Conservation (phyloP, 768 basidiomycete genomes). For the Clitopilus hobsonii region DNA sequence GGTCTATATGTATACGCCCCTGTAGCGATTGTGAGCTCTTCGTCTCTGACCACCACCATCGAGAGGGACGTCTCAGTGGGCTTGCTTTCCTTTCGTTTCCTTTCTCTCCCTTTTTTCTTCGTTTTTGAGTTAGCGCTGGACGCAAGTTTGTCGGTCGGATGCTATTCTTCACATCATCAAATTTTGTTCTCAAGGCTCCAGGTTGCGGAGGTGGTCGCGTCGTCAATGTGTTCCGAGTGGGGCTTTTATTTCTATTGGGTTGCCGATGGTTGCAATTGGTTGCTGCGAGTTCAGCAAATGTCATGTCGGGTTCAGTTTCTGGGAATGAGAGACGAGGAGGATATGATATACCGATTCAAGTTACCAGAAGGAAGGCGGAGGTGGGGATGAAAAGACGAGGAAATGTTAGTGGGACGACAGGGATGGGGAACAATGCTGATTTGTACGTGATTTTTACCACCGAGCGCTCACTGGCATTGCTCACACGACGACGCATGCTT, state of each 20-base stretch:
- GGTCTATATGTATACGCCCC: not conserved
- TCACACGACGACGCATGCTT: too few species aligned
- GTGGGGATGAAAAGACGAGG: constrained; percentile 10
- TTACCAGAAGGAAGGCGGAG: constrained; percentile 16
- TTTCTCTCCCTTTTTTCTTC: constrained; percentile 10
- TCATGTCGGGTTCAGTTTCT: constrained; percentile 7
- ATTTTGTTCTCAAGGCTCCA: too few species aligned
- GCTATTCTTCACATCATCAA: constrained; percentile 10
- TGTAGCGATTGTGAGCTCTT: not conserved
- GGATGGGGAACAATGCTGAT: constrained; percentile 31
- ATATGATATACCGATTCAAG: constrained; percentile 17
- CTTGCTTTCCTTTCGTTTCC: constrained; percentile 1
- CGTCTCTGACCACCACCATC: constrained; percentile 4
- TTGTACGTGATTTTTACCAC: constrained; percentile 21
- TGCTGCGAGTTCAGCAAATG: constrained; percentile 13
- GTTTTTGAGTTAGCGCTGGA: constrained; percentile 19
- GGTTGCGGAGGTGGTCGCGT: too few species aligned
- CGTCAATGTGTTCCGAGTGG: too few species aligned
- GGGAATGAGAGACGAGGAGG: constrained; percentile 6
- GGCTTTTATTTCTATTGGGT: too few species aligned
- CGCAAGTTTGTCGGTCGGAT: constrained; percentile 19
- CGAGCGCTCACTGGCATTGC: too few species aligned
- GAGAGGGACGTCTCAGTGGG: constrained; percentile 3
- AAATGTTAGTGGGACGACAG: constrained; percentile 25
- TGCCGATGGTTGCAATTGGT: constrained; percentile 13